Evolutionary conservation across 345 rosid genomes (phyloP), one percentile per base, ranked within the genome.

Genomic region (Clausena lansium): DNA sequence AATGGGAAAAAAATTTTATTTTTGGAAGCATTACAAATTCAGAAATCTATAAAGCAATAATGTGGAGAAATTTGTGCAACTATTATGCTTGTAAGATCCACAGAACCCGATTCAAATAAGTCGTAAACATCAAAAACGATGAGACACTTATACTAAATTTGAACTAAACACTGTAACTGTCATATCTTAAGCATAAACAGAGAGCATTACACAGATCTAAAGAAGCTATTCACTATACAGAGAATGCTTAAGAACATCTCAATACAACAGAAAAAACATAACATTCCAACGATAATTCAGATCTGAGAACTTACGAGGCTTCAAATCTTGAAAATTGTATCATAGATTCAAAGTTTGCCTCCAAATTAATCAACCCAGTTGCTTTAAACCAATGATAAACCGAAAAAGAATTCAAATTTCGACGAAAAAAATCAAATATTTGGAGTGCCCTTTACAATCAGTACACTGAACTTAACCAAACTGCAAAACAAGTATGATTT

Each of bases 231-330:
- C 58, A 55, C 71, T 28, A 69, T 55, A n/a, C 64, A 68, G 76
- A 67, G 69, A 58, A 83, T 61, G 67, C 83, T 11, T 62, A 28
- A 54, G 65, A 77, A 71, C 80, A 73, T 81, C 84, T 76, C 81
- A 81, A 78, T 76, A 71, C 76, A 82, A 77, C 54, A 74, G 58
- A 82, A 83, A 67, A 84, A 84, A 82, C 20, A 79, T 52, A 86
- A 67, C 81, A 83, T 78, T 76, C 59, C 41, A 45, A 81, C 47
- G 72, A 38, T 30, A 80, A 89, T 85, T 85, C 83, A 89, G 97
- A 94, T 89, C 94, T 88, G 91, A 76, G 86, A 87, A 84, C 97
- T 86, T 80, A 92, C 89, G 77, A 73, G 76, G 85, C 87, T 86
- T 83, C 73, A 79, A 84, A 69, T 72, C 87, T 74, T 68, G 71